Evolutionary conservation across 495 filamentous ascomycete species (phyloP).

Genomic region (Hyaloscypha bicolor): DNA sequence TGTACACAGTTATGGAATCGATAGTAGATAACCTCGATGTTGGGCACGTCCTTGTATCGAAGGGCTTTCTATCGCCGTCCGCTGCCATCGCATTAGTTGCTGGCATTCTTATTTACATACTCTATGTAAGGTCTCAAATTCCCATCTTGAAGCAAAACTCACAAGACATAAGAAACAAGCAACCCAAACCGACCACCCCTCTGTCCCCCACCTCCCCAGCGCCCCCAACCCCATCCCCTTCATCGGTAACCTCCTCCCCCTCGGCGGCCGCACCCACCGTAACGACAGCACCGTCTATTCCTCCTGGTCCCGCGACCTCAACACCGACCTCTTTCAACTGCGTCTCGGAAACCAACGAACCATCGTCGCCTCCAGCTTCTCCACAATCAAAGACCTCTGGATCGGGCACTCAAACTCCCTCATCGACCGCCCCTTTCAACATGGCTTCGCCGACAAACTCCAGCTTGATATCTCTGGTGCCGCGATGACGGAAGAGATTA

Average conservation of each 20-base stretch:
- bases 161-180: constrained; percentile 3
- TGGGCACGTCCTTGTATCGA: too few relatives aligned
- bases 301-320: not conserved
- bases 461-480: constrained; percentile 9
- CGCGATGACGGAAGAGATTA: constrained; percentile 10
- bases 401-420: constrained; percentile 11
- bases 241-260: constrained; percentile 10
- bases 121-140: too few relatives aligned
- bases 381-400: constrained; percentile 16
- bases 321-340: constrained; percentile 5
- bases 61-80: too few relatives aligned
- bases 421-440: constrained; percentile 12
- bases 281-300: constrained; percentile 5
- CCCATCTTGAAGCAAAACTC: too few relatives aligned
- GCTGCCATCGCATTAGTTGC: too few relatives aligned
- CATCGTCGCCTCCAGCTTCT: constrained; percentile 7
- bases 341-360: constrained; percentile 12
- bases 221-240: constrained; percentile 10
- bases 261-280: constrained; percentile 1
- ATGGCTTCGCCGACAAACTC: constrained; percentile 11
- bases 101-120: too few relatives aligned
- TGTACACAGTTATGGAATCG: too few relatives aligned
- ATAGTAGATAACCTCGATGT: too few relatives aligned
- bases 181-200: constrained; percentile 9
- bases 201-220: not conserved